A percentile compares a stretch with the other conserved stretches of the same genome.
Conservation (phyloP, 116 monocot species). For the Dioscorea cayenensis region DNA sequence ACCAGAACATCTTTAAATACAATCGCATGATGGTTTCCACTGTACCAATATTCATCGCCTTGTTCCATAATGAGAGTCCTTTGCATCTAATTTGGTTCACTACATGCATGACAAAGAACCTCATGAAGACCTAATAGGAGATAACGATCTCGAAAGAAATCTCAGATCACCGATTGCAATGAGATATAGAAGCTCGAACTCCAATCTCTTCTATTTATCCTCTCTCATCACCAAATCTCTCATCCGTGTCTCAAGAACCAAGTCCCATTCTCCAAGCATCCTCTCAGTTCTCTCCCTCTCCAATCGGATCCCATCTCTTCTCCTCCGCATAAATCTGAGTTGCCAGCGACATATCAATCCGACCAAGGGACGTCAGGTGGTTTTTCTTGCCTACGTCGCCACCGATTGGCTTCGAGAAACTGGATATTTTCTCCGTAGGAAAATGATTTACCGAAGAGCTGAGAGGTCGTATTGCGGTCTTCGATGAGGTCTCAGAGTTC, state of each 20-base stretch:
- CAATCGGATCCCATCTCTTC: constrained; percentile 34
- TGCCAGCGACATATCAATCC: constrained; percentile 39
- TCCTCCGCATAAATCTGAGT: constrained; percentile 34
- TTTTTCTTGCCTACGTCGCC: constrained; percentile 23
- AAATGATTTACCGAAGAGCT: constrained; percentile 13
- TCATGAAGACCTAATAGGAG: constrained; percentile 12
- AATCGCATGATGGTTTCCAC: no score
- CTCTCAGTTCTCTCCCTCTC: constrained; percentile 54
- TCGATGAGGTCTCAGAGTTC: constrained; percentile 8
- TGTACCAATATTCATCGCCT: no score
- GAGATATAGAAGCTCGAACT: constrained; percentile 29
- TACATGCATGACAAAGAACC: no score
- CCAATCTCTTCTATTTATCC: constrained; percentile 32
- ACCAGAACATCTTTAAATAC: no score
- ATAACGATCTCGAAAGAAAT: constrained; percentile 7
- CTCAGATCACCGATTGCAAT: constrained; percentile 14
- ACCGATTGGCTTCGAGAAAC: not conserved
- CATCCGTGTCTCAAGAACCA: constrained; percentile 28
- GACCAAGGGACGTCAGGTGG: not conserved
- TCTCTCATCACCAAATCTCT: constrained; percentile 37
- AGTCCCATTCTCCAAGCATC: constrained; percentile 26
- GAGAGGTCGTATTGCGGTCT: constrained; percentile 39
- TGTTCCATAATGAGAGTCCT: no score
- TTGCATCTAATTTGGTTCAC: no score
- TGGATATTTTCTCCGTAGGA: constrained; percentile 1